Base-by-base conservation (phyloP, 306 rosid species). In the Dicorynia guianensis region DNA sequence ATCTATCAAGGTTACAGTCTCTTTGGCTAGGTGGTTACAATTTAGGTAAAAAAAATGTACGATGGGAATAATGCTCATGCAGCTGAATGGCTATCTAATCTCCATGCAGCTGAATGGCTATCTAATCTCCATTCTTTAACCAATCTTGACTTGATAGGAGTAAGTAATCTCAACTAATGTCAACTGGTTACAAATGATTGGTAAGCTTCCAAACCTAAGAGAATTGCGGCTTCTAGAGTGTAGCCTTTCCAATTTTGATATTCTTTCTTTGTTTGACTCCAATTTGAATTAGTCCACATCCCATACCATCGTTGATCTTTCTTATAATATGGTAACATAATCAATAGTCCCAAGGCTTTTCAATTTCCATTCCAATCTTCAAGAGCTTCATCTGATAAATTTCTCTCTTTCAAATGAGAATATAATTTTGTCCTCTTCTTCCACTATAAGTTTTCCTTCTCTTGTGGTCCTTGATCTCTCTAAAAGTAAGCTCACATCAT, bases 401-500 rank as follows among this genome's bases (percentile, higher is more conserved):
- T 72, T 57, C 36, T 7, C 4, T 36, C 78, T 74, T 49, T 47
- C 30, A 11, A 3, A 35, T 12, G 0, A 7, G 18, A 4, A 48
- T 36, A 8, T 61, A 39, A 0, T 0, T 11, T 20, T 7, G 2
- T 5, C 42, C 3, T 69, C 42, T 68, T 4, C 25, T 54, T 33
- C 46, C 0, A 4, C 12, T 61, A 49, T 63, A 0, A 78, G 61
- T 48, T 75, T 55, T 14, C 34, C 38, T 14, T 60, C 68, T 44
- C 72, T 63, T 20, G 3, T 57, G 15, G 20, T 25, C 48, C 63
- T 81, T 62, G 77, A 80, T 63, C 59, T 74, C 46, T 50, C 72
- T 4, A 0, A 0, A 3, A 76, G 58, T 47, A 58, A 18, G 53
- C 25, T 76, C 8, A 76, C 75, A 6, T 58, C 63, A 8, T 67